These are phyloP conservation scores for Talaromyces marneffei DNA, from an alignment of 2,329 filamentous ascomycete species.

Conservation along the genomic window DNA sequence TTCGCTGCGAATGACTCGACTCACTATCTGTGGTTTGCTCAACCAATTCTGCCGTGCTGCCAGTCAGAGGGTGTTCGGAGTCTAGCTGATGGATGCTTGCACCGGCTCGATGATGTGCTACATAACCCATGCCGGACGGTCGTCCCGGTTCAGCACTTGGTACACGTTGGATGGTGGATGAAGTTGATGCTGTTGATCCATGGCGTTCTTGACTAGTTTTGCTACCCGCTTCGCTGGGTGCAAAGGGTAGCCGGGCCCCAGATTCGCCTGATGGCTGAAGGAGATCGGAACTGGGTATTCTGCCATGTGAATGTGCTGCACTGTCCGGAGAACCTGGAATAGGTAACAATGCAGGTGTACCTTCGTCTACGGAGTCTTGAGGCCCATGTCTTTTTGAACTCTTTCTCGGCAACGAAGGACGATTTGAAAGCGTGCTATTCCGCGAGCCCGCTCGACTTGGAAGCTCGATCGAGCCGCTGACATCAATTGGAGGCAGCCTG, in stretches of 20 bases:
- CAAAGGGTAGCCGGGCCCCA: constrained; percentile 37
- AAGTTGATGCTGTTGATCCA: constrained; percentile 32
- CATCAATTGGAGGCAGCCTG: constrained; percentile 55
- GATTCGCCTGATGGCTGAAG: constrained; percentile 15
- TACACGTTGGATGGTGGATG: constrained; percentile 24
- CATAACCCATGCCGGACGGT: constrained; percentile 47
- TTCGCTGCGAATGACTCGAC: constrained; percentile 1
- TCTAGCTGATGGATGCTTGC: constrained; percentile 44
- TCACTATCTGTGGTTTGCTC: constrained; percentile 23
- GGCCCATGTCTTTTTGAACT: constrained; percentile 56
- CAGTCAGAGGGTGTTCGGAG: constrained; percentile 34
- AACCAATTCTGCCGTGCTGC: constrained; percentile 43
- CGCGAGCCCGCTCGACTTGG: constrained; percentile 60
- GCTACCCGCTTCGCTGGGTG: constrained; percentile 31
- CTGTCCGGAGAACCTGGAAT: constrained; percentile 17
- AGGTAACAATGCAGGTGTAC: constrained; percentile 14
- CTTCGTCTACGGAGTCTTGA: constrained; percentile 16
- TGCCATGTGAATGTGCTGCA: constrained; percentile 16
- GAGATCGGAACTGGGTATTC: constrained; percentile 12
- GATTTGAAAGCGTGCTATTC: constrained; percentile 41
- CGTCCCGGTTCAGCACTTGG: constrained; percentile 31
- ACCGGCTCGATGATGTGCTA: constrained; percentile 43
- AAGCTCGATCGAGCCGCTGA: constrained; percentile 55
- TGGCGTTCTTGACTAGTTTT: constrained; percentile 26
- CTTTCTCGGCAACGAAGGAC: constrained; percentile 53